Base-by-base conservation (phyloP, 805 yeast genomes). In the Tetrapisispora fleetii region DNA sequence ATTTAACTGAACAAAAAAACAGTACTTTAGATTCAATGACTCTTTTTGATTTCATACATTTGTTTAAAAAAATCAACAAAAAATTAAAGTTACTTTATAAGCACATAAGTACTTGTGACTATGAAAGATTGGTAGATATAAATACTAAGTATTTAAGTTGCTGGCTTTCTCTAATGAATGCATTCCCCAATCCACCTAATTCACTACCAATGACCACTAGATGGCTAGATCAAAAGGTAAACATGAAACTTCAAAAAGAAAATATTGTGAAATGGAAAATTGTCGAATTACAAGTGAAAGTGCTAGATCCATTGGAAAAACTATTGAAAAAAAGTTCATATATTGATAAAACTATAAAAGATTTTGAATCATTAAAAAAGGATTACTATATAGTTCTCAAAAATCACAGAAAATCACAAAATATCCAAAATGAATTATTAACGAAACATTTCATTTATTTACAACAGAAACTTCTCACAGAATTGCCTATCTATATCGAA, bases 121-220 rank as follows among this genome's bases (percentile, higher is more conserved):
- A 59, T 40, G 52, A 55, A 8, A 40, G 52, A 10, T 46, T 62
- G 3, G 37, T 59, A 13, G 59, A 63, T 36, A 37, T 37, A 10
- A 56, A 57, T 21, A 49, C 56, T 28, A 32, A 48, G 1, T 53
- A 57, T 18, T 58, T 62, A 1, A 50, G 46, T 19, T 44, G 46
- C 4, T 70, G 73, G 73, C 51, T 58, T 24, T 28, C 39, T 0
- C 49, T 70, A 21, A 56, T 67, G 45, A 60, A 60, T n/a, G 50
- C 58, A 30, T 56, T 54, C 32, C 48, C 54, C 6, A 21, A 33
- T n/a, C 18, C 44, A 18, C 17, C 13, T 10, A n/a, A 4, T 1
- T 4, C 1, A 46, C 47, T 8, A 27, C 42, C 6, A 58, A 59
- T 60, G 63, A 6, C 60, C 62, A 44, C 54, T 55, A 1, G 54